Percentiles rank a stretch among this genome's conserved stretches.
Conservation (phyloP, 148 eudicot genomes). For the Chenopodium formosanum region DNA sequence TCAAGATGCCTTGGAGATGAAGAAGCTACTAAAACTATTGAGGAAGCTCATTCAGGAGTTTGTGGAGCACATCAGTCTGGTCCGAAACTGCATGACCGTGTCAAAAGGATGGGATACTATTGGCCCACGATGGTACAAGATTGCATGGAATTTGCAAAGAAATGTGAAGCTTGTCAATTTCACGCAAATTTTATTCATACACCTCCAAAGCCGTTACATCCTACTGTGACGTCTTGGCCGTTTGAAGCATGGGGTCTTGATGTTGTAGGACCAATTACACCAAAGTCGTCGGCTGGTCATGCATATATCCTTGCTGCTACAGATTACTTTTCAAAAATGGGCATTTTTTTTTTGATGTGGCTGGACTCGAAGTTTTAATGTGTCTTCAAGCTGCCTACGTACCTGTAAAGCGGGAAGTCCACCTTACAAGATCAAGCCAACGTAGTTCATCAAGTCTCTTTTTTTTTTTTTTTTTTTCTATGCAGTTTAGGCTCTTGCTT, state of each 20-base stretch:
- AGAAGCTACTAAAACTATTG: too few species aligned
- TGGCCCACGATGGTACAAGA: constrained; percentile 1
- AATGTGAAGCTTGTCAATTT: background rate
- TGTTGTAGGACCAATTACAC: background rate
- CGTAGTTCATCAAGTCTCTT: too few species aligned
- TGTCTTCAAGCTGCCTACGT: too few species aligned
- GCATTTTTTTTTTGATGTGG: too few species aligned
- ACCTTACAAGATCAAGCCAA: too few species aligned
- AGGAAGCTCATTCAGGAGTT: background rate
- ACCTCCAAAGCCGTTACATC: background rate
- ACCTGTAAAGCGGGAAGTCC: too few species aligned
- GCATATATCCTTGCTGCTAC: background rate
- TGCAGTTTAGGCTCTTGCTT: background rate
- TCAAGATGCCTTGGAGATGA: too few species aligned
- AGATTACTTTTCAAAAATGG: background rate
- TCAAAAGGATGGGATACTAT: too few species aligned
- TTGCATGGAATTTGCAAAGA: background rate
- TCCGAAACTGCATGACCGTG: too few species aligned
- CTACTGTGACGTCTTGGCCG: background rate
- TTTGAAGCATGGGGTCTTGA: constrained; percentile 9
- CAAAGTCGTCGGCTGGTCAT: background rate
- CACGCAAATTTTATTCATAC: background rate
- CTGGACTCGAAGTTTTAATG: too few species aligned
- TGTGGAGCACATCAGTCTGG: background rate
- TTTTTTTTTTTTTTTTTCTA: too few species aligned